Evolutionary conservation across 768 basidiomycete genomes (phyloP).

Genomic region (Melanogaster broomeanus): DNA sequence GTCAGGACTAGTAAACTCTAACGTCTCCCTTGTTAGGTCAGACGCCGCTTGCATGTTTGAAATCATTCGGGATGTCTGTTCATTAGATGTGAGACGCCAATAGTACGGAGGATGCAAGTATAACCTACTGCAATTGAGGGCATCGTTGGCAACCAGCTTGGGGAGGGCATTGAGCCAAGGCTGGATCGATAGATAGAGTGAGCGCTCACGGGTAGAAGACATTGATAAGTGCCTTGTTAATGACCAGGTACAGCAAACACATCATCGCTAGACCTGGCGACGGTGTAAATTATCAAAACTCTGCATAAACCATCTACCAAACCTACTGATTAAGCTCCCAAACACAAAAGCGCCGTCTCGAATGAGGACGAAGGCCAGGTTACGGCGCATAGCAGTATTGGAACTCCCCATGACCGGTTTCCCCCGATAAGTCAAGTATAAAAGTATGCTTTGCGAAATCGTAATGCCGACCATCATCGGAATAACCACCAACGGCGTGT

Average conservation of each 20-base stretch:
- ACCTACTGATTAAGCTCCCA: slow-evolving; percentile 8
- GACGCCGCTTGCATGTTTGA: neutral
- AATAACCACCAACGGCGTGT: neutral
- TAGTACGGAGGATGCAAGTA: neutral
- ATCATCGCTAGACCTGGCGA: too few species aligned
- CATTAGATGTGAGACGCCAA: too few species aligned
- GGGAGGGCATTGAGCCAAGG: neutral
- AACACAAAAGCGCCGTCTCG: slow-evolving; percentile 19
- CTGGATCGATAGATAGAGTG: too few species aligned
- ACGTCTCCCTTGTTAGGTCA: too few species aligned
- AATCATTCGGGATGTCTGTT: neutral
- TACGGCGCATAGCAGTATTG: slow-evolving; percentile 14
- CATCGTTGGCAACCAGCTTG: neutral
- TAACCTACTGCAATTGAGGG: neutral
- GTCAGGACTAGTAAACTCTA: too few species aligned
- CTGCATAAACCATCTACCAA: too few species aligned
- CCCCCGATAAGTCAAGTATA: slow-evolving; percentile 17
- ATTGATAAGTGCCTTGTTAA: too few species aligned
- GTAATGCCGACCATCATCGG: slow-evolving; percentile 4
- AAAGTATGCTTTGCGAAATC: slow-evolving; percentile 14
- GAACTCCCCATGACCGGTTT: slow-evolving; percentile 5
- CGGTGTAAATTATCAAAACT: too few species aligned
- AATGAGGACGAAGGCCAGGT: slow-evolving; percentile 8
- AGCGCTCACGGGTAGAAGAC: too few species aligned
- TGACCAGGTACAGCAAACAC: too few species aligned